Conservation (phyloP, 768 basidiomycete species). For the Infundibulicybe gibba region DNA sequence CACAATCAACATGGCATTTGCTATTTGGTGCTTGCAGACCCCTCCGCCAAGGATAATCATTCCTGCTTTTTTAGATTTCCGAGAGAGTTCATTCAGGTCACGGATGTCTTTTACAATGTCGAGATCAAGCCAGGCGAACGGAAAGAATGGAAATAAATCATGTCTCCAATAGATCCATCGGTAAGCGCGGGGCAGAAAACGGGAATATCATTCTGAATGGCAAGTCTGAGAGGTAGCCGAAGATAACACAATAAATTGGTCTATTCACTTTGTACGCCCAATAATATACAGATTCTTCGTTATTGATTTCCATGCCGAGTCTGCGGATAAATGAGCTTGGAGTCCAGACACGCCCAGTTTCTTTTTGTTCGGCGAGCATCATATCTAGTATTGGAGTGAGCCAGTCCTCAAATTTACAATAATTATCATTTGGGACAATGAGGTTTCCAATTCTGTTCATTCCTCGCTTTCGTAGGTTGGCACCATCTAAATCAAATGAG, state of each 20-base stretch:
- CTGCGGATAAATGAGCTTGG: constrained; percentile 92
- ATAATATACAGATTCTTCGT: constrained; percentile 97
- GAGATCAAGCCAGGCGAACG: constrained; percentile 76
- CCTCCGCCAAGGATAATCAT: constrained; percentile 99
- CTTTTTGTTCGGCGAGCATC: constrained; percentile 87
- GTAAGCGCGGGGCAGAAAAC: constrained; percentile 98
- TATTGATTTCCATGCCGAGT: constrained; percentile 95
- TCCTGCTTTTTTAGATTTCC: constrained; percentile 88
- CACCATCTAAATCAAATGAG: constrained; percentile 90
- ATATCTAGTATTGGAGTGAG: constrained; percentile 88
- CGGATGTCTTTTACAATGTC: constrained; percentile 97
- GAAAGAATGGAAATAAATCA: constrained; percentile 99
- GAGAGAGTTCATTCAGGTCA: constrained; percentile 81
- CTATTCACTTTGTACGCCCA: constrained; percentile 96
- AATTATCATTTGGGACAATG: constrained; percentile 95
- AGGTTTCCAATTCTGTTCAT: constrained; percentile 98
- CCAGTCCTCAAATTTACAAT: constrained; percentile 99
- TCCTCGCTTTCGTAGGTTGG: constrained; percentile 80
- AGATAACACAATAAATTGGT: constrained; percentile 10
- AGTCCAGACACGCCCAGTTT: constrained; percentile 71
- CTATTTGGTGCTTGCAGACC: constrained; percentile 99
- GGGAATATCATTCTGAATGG: constrained; percentile 87
- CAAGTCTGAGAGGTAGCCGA: constrained; percentile 8
- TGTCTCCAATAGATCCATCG: constrained; percentile 97
- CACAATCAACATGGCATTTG: constrained; percentile 99